Evolutionary conservation across 495 filamentous ascomycete species (phyloP).

Genomic region (Aspergillus ostianus): DNA sequence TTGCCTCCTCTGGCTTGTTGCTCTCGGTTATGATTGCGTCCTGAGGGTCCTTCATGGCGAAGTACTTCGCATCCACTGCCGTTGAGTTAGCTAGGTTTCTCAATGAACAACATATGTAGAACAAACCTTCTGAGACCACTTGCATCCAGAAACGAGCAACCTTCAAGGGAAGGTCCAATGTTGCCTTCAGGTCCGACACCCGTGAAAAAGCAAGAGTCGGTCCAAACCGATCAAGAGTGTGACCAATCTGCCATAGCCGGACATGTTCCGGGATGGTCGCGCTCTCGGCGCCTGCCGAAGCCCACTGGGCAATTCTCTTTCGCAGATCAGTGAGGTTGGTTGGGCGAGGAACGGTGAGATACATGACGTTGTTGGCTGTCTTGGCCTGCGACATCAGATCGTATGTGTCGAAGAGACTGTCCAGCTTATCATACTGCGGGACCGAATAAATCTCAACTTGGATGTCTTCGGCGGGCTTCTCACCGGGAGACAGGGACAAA

Average conservation of each 20-base stretch:
- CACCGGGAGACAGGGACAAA: slow-evolving; percentile 11
- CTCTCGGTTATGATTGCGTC: slow-evolving; percentile 20
- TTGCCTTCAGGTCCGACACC: slow-evolving; percentile 33
- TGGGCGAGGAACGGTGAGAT: slow-evolving; percentile 39
- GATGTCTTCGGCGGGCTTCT: slow-evolving; percentile 22
- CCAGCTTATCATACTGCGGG: slow-evolving; percentile 33
- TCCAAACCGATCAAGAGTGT: slow-evolving; percentile 35
- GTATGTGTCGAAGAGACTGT: slow-evolving; percentile 44
- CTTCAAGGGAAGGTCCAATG: slow-evolving; percentile 29
- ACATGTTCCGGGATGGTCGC: slow-evolving; percentile 33
- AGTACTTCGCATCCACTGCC: slow-evolving; percentile 41
- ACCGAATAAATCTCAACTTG: slow-evolving; percentile 45
- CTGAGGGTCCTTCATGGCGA: slow-evolving; percentile 42
- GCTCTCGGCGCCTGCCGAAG: slow-evolving; percentile 24
- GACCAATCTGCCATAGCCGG: slow-evolving; percentile 45
- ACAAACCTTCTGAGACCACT: slow-evolving; percentile 37
- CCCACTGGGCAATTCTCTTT: slow-evolving; percentile 39
- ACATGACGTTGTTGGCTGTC: slow-evolving; percentile 37
- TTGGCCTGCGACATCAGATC: slow-evolving; percentile 48
- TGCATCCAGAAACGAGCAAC: slow-evolving; percentile 46
- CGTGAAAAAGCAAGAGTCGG: slow-evolving; percentile 38
- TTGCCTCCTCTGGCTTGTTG: slow-evolving; percentile 37
- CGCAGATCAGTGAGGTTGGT: slow-evolving; percentile 42
- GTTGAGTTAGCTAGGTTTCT: slow-evolving; percentile 3
- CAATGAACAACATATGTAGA: not conserved